Conservation (phyloP, 2,329 filamentous ascomycete genomes). For the Calonectria fujianensis region DNA sequence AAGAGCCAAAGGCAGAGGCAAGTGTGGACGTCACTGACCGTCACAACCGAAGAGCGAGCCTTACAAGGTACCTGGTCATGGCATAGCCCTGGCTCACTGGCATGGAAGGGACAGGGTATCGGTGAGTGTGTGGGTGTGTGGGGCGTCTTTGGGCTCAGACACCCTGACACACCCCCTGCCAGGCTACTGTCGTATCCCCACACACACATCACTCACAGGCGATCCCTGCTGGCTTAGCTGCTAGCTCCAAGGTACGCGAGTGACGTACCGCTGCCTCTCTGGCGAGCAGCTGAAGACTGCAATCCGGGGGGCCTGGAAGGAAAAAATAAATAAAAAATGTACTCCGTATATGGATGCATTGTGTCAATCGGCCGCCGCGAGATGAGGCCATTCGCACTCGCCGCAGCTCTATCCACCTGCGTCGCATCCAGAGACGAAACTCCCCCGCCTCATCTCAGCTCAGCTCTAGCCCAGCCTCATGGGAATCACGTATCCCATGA, state of each 20-base stretch:
- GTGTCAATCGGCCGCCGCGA: constrained; percentile 12
- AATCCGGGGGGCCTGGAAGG: neutral
- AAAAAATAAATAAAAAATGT: constrained; percentile 11
- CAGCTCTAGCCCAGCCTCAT: neutral
- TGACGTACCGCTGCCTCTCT: neutral
- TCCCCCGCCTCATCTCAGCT: constrained; percentile 11
- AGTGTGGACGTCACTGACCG: constrained; percentile 39
- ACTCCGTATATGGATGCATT: constrained; percentile 5
- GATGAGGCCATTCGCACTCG: constrained; percentile 6
- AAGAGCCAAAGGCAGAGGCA: constrained; percentile 23
- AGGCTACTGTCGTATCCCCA: constrained; percentile 35
- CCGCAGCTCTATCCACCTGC: constrained; percentile 1
- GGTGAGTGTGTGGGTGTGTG: constrained; percentile 28
- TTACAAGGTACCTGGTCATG: neutral
- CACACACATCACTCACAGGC: constrained; percentile 38
- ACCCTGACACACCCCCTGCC: constrained; percentile 23
- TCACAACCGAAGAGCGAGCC: constrained; percentile 34
- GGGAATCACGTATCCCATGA: neutral
- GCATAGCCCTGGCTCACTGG: constrained; percentile 33
- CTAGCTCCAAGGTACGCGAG: neutral
- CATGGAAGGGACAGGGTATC: constrained; percentile 33
- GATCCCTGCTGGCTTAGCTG: constrained; percentile 33
- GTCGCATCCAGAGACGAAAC: neutral
- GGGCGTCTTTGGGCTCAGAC: constrained; percentile 9
- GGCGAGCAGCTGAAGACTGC: neutral